Percentiles rank a stretch among this genome's conserved stretches.
These are phyloP conservation scores for Lolium perenne DNA, from an alignment of 176 grass and related monocot genomes.

Conservation along the genomic window DNA sequence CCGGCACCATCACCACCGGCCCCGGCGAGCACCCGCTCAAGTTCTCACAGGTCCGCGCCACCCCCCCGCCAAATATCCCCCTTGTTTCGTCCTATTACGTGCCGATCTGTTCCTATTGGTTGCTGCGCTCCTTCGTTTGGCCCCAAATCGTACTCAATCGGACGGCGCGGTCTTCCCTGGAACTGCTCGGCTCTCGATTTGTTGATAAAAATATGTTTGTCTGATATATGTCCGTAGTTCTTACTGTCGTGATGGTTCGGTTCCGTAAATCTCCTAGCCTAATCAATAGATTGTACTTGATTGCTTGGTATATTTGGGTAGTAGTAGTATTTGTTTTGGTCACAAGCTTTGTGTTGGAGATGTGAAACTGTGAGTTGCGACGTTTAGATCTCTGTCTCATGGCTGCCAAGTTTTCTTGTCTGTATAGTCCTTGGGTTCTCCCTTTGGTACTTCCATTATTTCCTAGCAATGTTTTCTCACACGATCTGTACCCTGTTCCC, in stretches of 20 bases:
- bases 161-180: background rate
- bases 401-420: background rate
- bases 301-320: background rate
- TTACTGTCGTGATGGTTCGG: background rate
- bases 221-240: background rate
- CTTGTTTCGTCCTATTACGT: background rate
- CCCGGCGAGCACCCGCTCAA: constrained; percentile 66
- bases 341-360: background rate
- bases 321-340: background rate
- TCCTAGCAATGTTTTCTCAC: background rate
- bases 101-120: constrained; percentile 5
- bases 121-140: constrained; percentile 13
- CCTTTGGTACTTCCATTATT: background rate
- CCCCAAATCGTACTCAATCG: background rate
- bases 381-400: background rate
- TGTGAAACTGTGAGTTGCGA: background rate
- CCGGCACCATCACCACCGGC: constrained; percentile 59
- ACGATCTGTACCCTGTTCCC: background rate
- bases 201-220: background rate
- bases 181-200: background rate
- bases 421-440: background rate
- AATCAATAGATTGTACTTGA: background rate
- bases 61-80: too few relatives aligned
- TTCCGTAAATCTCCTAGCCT: background rate
- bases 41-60: constrained; percentile 73